phyloP scores from a whole-genome alignment of 108 stramenopile species.

The Mediolabrus comicus region DNA sequence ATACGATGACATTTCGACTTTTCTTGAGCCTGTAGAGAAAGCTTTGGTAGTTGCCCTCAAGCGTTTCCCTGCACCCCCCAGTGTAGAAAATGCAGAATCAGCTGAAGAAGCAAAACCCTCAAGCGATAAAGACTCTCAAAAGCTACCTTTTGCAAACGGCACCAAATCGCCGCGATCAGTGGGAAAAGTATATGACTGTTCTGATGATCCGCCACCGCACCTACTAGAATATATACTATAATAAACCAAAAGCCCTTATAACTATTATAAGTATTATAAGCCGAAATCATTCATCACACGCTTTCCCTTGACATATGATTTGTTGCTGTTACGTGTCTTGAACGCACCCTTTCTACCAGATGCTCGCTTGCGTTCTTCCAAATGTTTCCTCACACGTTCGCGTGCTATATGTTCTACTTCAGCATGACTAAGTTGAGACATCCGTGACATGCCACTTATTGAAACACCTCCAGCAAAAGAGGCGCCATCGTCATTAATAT shows the following conservation, averaged over 20 bases:
- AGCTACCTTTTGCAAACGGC: background rate
- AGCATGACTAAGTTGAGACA: constrained; percentile 47
- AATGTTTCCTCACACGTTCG: constrained; percentile 67
- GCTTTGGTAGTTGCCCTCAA: constrained; percentile 2
- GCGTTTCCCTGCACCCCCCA: constrained; percentile 13
- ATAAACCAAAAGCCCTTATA: too few species aligned
- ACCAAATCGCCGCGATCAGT: background rate
- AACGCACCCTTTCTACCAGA: constrained; percentile 70
- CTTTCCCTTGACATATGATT: constrained; percentile 82
- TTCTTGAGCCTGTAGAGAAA: constrained; percentile 1
- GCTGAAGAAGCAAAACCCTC: background rate
- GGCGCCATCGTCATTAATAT: constrained; percentile 12
- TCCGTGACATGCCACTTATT: constrained; percentile 31
- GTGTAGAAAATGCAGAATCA: background rate
- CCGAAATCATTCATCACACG: constrained; percentile 63
- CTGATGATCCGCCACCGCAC: too few species aligned
- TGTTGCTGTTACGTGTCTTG: constrained; percentile 78
- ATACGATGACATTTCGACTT: background rate
- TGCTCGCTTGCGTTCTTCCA: constrained; percentile 69
- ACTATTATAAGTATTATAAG: background rate
- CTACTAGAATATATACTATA: too few species aligned
- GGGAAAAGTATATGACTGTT: background rate
- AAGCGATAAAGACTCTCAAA: background rate
- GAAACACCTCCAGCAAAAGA: constrained; percentile 39
- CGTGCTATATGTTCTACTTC: constrained; percentile 66